Evolutionary conservation across 2,329 filamentous ascomycete species (phyloP), one percentile per base, ranked within the genome.

Genomic region (Pyricularia sp.): DNA sequence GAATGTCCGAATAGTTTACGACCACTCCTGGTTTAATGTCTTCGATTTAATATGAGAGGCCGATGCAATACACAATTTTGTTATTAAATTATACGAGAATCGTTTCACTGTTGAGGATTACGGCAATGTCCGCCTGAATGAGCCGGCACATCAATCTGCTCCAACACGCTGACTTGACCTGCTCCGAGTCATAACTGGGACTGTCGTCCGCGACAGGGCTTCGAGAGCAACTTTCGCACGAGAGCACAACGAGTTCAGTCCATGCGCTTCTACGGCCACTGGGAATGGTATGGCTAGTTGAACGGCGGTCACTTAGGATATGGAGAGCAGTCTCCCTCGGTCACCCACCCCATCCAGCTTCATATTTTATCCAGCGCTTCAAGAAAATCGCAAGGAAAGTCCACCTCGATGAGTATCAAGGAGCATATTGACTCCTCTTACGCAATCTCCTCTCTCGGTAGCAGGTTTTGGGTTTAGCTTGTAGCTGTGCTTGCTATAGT

Each of bases 371-470:
- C 0, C 89, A 93, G 72, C 82, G 90, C 8, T 93, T 93, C 75
- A 93, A 93, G 89, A 87, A 88, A 7, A 91, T 93, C 69, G 90
- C 90, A 1, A 90, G 93, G 74, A 89, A 93, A 13, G 76, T 93
- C 19, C 89, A 92, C 92, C 65, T 89, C 84, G 70, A 91, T 87
- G 1, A 93, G 92, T 70, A 88, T 93, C 72, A 89, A 93, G 72
- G 90, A 93, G 71, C 84, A 90, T 4, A 81, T 93, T 1, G 90
- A 94, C 71, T 94, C 91, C 71, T 92, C 88, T 3, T 94, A 90
- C 68, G 90, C 90, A 31, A 80, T 93, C 1, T 93, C 93, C 68
- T 90, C 92, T 69, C 83, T 86, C 0, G 84, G 85, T 9, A 90
- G 90, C 22, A 89, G 88, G 0, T 78, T 93, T 1, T 10, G 33